A percentile compares a stretch with the other conserved stretches of the same genome.
These are phyloP conservation scores for Plasmodium malariae DNA, from an alignment of 169 alveolate genomes.

Conservation along the genomic window DNA sequence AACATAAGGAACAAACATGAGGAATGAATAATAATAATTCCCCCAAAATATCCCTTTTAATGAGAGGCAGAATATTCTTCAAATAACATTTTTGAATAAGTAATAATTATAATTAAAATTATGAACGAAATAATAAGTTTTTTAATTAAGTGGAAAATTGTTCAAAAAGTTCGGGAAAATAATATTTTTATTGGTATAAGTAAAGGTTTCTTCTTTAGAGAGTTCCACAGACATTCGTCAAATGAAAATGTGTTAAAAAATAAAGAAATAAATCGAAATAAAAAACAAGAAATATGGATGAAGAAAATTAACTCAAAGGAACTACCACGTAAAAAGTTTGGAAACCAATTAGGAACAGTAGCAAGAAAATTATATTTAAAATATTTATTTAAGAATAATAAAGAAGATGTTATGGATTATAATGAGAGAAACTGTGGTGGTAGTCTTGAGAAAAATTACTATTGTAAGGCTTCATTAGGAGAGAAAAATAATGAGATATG, in stretches of 20 bases:
- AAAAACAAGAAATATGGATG: conserved; percentile 60
- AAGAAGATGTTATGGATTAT: not conserved
- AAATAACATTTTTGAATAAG: too few relatives aligned
- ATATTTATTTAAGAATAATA: not conserved
- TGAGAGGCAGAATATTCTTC: too few relatives aligned
- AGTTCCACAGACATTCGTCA: not conserved
- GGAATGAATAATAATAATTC: too few relatives aligned
- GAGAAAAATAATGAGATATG: not conserved
- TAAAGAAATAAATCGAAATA: conserved; percentile 64
- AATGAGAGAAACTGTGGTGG: not conserved
- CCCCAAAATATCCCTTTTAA: too few relatives aligned
- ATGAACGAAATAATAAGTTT: too few relatives aligned
- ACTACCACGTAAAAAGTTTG: conserved; percentile 69
- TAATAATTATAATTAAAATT: too few relatives aligned
- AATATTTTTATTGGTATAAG: not conserved
- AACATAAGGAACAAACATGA: too few relatives aligned
- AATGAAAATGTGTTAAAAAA: conserved; percentile 52
- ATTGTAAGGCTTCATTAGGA: not conserved
- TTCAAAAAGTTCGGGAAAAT: not conserved
- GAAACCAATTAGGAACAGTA: conserved; percentile 75
- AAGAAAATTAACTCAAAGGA: conserved; percentile 53
- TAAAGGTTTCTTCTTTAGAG: not conserved
- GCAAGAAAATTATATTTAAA: conserved; percentile 49
- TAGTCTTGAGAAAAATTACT: not conserved
- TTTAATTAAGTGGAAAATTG: not conserved